Conservation (phyloP, 2,329 filamentous ascomycete species). For the Xylaria sp. region DNA sequence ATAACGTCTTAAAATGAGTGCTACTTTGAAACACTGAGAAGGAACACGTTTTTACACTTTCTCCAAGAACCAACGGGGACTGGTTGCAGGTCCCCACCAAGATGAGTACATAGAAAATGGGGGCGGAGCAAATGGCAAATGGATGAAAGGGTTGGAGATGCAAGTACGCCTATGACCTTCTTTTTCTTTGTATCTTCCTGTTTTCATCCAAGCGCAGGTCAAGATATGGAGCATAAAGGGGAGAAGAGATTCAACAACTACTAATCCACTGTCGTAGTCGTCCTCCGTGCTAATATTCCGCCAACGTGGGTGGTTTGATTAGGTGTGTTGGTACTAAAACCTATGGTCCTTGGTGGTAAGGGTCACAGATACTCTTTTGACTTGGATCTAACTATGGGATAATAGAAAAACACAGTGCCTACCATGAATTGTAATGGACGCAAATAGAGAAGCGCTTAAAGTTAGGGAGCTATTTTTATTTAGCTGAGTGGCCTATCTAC, state of each 20-base stretch:
- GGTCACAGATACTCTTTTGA: too few relatives aligned
- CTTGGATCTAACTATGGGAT: too few relatives aligned
- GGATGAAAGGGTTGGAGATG: background rate
- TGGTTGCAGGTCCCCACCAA: background rate
- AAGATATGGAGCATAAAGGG: too few relatives aligned
- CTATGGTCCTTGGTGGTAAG: too few relatives aligned
- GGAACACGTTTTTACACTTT: conserved; percentile 1
- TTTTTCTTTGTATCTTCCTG: background rate
- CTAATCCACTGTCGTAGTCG: too few relatives aligned
- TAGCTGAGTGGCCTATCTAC: background rate
- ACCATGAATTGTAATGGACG: too few relatives aligned
- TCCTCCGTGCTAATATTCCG: too few relatives aligned
- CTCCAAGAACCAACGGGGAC: background rate
- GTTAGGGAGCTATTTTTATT: background rate
- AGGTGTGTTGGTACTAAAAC: too few relatives aligned
- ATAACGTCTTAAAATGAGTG: background rate
- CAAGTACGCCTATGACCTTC: background rate
- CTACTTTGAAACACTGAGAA: background rate
- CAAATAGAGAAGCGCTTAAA: background rate
- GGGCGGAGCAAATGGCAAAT: conserved; percentile 3
- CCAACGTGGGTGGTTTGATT: too few relatives aligned
- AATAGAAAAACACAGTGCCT: too few relatives aligned
- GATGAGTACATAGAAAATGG: background rate
- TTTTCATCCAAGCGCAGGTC: background rate
- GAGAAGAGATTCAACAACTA: background rate